A percentile compares a stretch with the other conserved stretches of the same genome.
Evolutionary conservation across 2,329 filamentous ascomycete species (phyloP).

Genomic region (Ramularia endophylla): DNA sequence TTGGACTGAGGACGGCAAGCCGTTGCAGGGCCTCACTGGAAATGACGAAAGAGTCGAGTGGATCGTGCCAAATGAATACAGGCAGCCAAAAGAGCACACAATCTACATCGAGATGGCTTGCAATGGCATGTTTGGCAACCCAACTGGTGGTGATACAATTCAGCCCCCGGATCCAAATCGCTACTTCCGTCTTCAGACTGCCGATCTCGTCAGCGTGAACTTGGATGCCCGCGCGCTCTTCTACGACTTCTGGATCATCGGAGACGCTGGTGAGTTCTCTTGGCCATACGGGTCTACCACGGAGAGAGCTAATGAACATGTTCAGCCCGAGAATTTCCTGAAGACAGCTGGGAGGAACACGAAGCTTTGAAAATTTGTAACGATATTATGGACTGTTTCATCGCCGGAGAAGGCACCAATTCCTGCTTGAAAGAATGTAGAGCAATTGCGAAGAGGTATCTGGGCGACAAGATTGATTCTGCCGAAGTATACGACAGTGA

Average conservation of each 20-base stretch:
- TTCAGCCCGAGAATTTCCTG: slow-evolving; percentile 73
- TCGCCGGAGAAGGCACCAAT: slow-evolving; percentile 65
- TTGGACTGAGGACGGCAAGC: slow-evolving; percentile 84
- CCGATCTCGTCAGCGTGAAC: slow-evolving; percentile 86
- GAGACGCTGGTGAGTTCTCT: slow-evolving; percentile 54
- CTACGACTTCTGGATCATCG: slow-evolving; percentile 94
- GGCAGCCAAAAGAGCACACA: slow-evolving; percentile 77
- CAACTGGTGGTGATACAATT: slow-evolving; percentile 74
- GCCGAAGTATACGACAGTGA: slow-evolving; percentile 67
- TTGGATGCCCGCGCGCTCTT: slow-evolving; percentile 73
- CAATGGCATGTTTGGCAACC: slow-evolving; percentile 97
- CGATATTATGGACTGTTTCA: slow-evolving; percentile 83
- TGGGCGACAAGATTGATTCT: slow-evolving; percentile 76
- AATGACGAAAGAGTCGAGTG: slow-evolving; percentile 85
- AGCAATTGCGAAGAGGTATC: slow-evolving; percentile 74
- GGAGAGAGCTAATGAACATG: too few species aligned
- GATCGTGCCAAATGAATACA: slow-evolving; percentile 75
- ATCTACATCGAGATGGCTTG: slow-evolving; percentile 99
- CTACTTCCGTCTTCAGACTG: slow-evolving; percentile 68
- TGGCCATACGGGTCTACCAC: too few species aligned
- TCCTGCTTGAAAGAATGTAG: slow-evolving; percentile 74
- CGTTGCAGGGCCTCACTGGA: slow-evolving; percentile 86
- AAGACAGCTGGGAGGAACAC: slow-evolving; percentile 83
- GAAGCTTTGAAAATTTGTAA: slow-evolving; percentile 78
- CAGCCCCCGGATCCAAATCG: slow-evolving; percentile 83